These are phyloP conservation scores for Pichia sp. DNA, from an alignment of 1,139 yeast genomes.

Conservation along the genomic window DNA sequence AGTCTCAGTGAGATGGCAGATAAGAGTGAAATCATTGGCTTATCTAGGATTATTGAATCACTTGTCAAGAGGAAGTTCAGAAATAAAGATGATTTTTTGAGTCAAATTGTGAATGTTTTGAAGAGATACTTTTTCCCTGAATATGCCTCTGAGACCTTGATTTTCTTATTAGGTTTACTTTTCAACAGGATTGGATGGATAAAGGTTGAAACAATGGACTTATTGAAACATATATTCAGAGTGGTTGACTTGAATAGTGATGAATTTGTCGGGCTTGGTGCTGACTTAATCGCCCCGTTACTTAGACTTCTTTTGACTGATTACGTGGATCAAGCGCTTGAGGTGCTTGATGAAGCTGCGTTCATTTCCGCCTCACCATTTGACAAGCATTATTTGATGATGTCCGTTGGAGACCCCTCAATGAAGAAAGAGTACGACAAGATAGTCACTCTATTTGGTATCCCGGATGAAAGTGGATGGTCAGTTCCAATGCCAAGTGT, in stretches of 20 bases:
- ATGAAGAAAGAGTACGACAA: slow-evolving; percentile 76
- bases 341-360: slow-evolving; percentile 80
- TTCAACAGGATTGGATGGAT: slow-evolving; percentile 77
- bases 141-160: slow-evolving; percentile 67
- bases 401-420: slow-evolving; percentile 81
- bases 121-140: slow-evolving; percentile 64
- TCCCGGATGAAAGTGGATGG: slow-evolving; percentile 99
- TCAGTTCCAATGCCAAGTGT: slow-evolving; percentile 92
- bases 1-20: slow-evolving; percentile 57
- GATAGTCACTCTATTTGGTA: slow-evolving; percentile 86
- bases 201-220: slow-evolving; percentile 67
- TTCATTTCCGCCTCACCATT: slow-evolving; percentile 83
- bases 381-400: slow-evolving; percentile 85
- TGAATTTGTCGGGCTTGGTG: slow-evolving; percentile 87
- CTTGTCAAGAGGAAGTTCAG: slow-evolving; percentile 73
- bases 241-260: slow-evolving; percentile 68
- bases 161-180: slow-evolving; percentile 68
- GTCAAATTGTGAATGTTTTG: slow-evolving; percentile 69
- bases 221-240: slow-evolving; percentile 70
- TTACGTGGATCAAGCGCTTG: slow-evolving; percentile 80
- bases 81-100: slow-evolving; percentile 80
- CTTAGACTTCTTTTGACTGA: slow-evolving; percentile 78
- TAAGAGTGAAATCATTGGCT: slow-evolving; percentile 45
- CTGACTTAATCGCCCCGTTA: slow-evolving; percentile 88
- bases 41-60: slow-evolving; percentile 71